Percentiles rank a stretch among this genome's conserved stretches.
These are phyloP conservation scores for Rhynchosporium agropyri DNA, from an alignment of 2,329 filamentous ascomycete genomes.

Conservation along the genomic window DNA sequence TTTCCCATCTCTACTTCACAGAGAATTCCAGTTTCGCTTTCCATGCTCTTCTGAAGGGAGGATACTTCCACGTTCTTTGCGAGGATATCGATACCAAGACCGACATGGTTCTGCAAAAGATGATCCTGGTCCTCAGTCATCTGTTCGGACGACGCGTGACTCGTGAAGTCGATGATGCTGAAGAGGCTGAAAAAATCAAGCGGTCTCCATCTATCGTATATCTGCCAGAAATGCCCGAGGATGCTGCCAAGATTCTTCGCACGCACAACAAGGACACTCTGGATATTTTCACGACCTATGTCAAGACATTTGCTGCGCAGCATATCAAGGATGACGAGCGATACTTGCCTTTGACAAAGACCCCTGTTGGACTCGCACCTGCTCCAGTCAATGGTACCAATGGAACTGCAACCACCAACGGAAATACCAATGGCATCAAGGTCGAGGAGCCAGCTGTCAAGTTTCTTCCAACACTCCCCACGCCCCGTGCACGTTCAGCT, in stretches of 20 bases:
- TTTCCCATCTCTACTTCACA: conserved; percentile 75
- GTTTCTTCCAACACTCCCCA: conserved; percentile 42
- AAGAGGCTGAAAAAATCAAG: conserved; percentile 52
- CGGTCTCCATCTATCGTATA: conserved; percentile 65
- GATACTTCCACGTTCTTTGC: conserved; percentile 70
- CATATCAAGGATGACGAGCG: conserved; percentile 47
- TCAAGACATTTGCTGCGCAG: conserved; percentile 68
- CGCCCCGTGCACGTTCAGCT: conserved; percentile 60
- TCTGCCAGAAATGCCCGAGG: conserved; percentile 62
- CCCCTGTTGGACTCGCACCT: conserved; percentile 31
- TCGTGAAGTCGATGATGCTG: conserved; percentile 52
- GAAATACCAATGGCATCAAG: conserved; percentile 21
- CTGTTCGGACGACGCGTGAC: conserved; percentile 65
- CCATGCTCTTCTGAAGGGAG: conserved; percentile 69
- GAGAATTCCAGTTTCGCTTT: conserved; percentile 78
- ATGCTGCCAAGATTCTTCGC: conserved; percentile 58
- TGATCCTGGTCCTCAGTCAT: conserved; percentile 72
- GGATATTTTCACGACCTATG: conserved; percentile 68
- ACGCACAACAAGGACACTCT: conserved; percentile 68
- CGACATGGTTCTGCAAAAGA: conserved; percentile 53
- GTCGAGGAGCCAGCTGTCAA: conserved; percentile 18
- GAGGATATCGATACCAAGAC: conserved; percentile 55
- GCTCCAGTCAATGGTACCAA: conserved; percentile 22
- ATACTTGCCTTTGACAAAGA: conserved; percentile 39
- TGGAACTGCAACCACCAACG: conserved; percentile 23